phyloP scores from a whole-genome alignment of 108 stramenopile genomes.

The Nitzschia sp. region DNA sequence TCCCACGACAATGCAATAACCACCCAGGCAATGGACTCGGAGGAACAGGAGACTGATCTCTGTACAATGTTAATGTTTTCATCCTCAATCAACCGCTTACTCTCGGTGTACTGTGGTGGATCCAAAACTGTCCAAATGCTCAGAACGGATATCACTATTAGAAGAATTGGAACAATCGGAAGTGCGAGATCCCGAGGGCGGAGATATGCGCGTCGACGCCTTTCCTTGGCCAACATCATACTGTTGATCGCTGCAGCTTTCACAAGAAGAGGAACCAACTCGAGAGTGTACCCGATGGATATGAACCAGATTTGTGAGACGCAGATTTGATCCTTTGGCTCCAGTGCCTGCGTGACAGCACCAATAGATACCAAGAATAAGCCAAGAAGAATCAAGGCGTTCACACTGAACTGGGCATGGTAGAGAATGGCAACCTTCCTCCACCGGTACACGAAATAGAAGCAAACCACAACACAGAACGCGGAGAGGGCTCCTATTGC shows the following conservation, averaged over 20 bases:
- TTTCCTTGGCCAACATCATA: neutral
- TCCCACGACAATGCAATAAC: conserved; percentile 9
- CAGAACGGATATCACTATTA: conserved; percentile 21
- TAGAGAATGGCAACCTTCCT: neutral
- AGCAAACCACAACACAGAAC: neutral
- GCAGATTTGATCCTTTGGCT: conserved; percentile 3
- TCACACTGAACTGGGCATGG: neutral
- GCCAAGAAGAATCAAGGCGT: conserved; percentile 3
- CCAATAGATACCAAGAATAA: neutral
- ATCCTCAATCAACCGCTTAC: neutral
- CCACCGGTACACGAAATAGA: neutral
- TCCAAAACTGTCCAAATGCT: conserved; percentile 24
- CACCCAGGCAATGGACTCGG: conserved; percentile 10
- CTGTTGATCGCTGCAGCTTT: neutral
- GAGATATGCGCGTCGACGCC: neutral
- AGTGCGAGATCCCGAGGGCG: conserved; percentile 12
- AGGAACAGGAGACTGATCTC: conserved; percentile 10
- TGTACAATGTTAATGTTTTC: neutral
- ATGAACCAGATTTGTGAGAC: neutral
- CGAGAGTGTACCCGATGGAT: neutral
- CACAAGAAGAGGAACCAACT: conserved; percentile 3
- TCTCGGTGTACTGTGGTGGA: neutral
- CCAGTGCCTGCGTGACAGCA: neutral
- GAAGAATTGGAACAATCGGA: conserved; percentile 3
- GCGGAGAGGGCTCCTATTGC: neutral